Base-by-base conservation (phyloP, 768 basidiomycete genomes). In the Boletus rufocinnamomeus region DNA sequence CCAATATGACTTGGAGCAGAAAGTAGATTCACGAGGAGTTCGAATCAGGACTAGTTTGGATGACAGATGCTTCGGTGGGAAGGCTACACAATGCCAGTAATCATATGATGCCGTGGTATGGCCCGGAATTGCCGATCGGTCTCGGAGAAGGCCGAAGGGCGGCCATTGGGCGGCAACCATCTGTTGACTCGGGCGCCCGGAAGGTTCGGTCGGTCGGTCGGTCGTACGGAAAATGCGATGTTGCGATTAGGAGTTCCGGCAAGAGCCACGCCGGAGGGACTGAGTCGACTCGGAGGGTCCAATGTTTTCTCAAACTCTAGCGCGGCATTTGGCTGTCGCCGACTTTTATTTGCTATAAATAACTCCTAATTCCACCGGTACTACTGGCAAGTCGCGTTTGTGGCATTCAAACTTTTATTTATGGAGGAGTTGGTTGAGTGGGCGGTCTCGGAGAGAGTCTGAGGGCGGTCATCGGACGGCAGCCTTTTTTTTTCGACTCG, bases 291-390 rank as follows among this genome's bases (percentile, higher is more conserved):
- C 27, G 27, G 27, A 9, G 8, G 10, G 2, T 19, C 10, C 19
- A 19, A 3, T 4, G 19, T 41, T 16, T 10, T 25, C 17, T 23
- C 10, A 17, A 21, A 21, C 19, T 34, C n/a, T 23, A 51, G 30
- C 50, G 28, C 51, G 51, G 51, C 30, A n/a, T 23, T 54, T 44
- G 41, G 28, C 17, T n/a, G 34, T 30, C 35, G 11, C 60, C 41
- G 41, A 21, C 41, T 17, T 40, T 41, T 11, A 17, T 41, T 41
- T 11, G n/a, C n/a, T 10, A 3, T n/a, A n/a, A 41, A 10, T 11
- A 11, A 2, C 11, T 21, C 40, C 6, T 14, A 2, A 41, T 21
- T 35, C 17, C 16, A 38, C 16, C 6, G 35, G 1, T 38, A 30
- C 30, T 19, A 19, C 6, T 10, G n/a, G 38, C 10, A 17, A 34